Base-by-base conservation (phyloP, 495 filamentous ascomycete genomes). In the Penicillium simplicissimum region DNA sequence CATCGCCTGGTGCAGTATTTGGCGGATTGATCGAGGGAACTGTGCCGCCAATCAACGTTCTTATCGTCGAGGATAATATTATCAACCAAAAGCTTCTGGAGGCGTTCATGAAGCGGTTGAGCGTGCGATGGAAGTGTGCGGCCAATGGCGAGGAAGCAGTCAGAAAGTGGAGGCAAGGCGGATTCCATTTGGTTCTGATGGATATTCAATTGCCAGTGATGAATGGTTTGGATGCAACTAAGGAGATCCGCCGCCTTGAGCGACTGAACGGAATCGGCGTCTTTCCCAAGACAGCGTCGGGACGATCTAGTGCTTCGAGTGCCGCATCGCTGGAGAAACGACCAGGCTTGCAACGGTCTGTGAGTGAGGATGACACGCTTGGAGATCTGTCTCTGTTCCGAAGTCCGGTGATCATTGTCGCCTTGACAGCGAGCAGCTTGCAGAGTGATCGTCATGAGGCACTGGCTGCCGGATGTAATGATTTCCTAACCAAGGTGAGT, bases 151-250 rank as follows among this genome's bases (percentile, higher is more conserved):
- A 85, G 68, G 93, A 96, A 57, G 96, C 95, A 4, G 94, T 98
- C 9, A 85, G 82, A 40, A 97, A 96, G 76, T 98, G 95, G 95
- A 85, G 90, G 14, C 80, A 85, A 14, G 95, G 95, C 34, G 95
- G 95, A n/a, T 98, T 96, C 68, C 95, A 98, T 76, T 77, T 98
- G 62, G 95, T 98, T 31, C 76, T 98, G 57, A 98, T 98, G 95
- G 95, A 98, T 73, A 98, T 98, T 66, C 95, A 98, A 69, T 79
- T 98, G 56, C 95, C 95, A 1, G 90, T 98, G 59, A 98, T 98
- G 95, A 96, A 87, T 66, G 95, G 95, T 1, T 74, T 98, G 57
- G 92, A 97, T 55, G 95, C 95, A n/a, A 98, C 95, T 0, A 93
- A 93, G 65, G 95, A 98, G 78, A 98, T 98, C 52, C 83, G 95